Evolutionary conservation across 2,329 filamentous ascomycete species (phyloP).

Genomic region (Curvularia sp.): DNA sequence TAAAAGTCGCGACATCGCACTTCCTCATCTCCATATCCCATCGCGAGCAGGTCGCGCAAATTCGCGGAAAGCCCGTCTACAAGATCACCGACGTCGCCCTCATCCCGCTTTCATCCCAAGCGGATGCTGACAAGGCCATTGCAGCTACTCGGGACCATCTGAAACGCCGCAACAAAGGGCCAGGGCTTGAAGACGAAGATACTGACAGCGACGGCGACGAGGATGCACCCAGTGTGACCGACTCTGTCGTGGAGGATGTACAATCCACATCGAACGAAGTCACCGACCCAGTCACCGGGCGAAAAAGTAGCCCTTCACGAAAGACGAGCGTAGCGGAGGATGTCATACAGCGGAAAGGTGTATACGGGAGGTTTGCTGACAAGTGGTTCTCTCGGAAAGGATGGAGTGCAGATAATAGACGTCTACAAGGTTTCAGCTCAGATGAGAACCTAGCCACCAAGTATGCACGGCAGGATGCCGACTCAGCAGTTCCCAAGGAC

Average conservation of each 20-base stretch:
- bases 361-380: conserved; percentile 87
- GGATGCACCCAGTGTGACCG: conserved; percentile 44
- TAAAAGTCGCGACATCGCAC: conserved; percentile 79
- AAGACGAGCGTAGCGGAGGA: conserved; percentile 77
- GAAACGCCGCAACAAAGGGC: conserved; percentile 46
- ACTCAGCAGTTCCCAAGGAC: conserved; percentile 36
- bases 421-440: conserved; percentile 71
- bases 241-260: conserved; percentile 47
- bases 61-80: conserved; percentile 83
- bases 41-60: conserved; percentile 86
- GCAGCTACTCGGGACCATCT: conserved; percentile 62
- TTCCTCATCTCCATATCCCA: conserved; percentile 88
- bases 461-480: conserved; percentile 43
- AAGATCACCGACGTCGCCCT: conserved; percentile 86
- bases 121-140: conserved; percentile 77
- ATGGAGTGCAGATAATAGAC: conserved; percentile 75
- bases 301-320: conserved; percentile 30
- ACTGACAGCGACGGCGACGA: conserved; percentile 47
- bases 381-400: conserved; percentile 89
- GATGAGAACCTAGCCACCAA: conserved; percentile 54
- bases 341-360: conserved; percentile 81
- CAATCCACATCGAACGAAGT: conserved; percentile 44
- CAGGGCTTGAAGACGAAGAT: conserved; percentile 32
- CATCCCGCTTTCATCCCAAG: conserved; percentile 81
- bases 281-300: conserved; percentile 41